Evolutionary conservation across 1,284 basidiomycete genomes (phyloP).

Genomic region (Malassezia obtusa): DNA sequence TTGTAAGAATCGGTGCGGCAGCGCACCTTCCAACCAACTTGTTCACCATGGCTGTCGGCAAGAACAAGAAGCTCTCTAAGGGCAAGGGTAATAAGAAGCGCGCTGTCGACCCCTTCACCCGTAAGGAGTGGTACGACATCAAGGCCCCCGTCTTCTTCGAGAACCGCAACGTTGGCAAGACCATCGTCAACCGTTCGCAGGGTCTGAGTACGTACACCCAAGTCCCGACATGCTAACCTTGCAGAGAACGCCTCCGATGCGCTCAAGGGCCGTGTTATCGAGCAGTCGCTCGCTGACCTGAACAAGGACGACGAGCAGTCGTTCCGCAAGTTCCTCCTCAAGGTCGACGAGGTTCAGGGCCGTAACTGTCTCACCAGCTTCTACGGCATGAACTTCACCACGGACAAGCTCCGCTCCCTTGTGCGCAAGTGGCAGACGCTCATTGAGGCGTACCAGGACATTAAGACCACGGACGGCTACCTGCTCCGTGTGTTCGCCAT

Average conservation of each 20-base stretch:
- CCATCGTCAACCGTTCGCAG: conserved; percentile 93
- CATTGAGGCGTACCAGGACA: conserved; percentile 96
- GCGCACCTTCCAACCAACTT: conserved; percentile 9
- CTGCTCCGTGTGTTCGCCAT: conserved; percentile 97
- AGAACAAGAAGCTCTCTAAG: conserved; percentile 99
- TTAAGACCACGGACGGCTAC: conserved; percentile 99
- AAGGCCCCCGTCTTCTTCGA: conserved; percentile 98
- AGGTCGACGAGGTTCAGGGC: conserved; percentile 94
- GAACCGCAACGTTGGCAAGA: conserved; percentile 93
- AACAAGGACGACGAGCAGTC: conserved; percentile 99
- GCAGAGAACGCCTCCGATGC: conserved; percentile 97
- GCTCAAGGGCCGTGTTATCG: conserved; percentile 90
- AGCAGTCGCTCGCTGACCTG: conserved; percentile 92
- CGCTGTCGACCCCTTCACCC: conserved; percentile 98
- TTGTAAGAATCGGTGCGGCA: not conserved
- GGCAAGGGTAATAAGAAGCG: conserved; percentile 98
- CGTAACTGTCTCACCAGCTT: conserved; percentile 99
- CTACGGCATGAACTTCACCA: conserved; percentile 99
- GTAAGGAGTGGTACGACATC: conserved; percentile 99
- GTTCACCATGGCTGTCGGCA: conserved; percentile 47
- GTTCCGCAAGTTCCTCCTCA: conserved; percentile 98
- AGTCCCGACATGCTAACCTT: not conserved
- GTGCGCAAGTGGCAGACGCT: conserved; percentile 99
- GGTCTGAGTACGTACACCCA: conserved; percentile 70
- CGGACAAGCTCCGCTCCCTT: conserved; percentile 98